Conservation (phyloP, 768 basidiomycete genomes). For the Cubamyces lactineus region DNA sequence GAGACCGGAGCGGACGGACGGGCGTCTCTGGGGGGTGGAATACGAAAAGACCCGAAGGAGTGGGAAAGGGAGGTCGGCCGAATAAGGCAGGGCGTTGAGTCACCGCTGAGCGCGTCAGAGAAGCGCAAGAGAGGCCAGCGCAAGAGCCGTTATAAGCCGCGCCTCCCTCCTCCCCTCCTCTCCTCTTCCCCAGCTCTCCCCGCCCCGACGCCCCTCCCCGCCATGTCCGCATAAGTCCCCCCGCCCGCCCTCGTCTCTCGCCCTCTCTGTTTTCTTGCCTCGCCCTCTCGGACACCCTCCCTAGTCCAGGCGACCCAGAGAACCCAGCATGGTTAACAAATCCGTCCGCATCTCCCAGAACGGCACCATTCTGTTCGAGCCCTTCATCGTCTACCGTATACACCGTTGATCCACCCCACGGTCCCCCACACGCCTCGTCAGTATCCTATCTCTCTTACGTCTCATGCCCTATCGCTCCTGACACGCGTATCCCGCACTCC, state of each 20-base stretch:
- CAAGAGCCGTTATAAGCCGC: conserved; percentile 42
- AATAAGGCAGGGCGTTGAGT: conserved; percentile 26
- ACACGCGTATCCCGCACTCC: conserved; percentile 13
- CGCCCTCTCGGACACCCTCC: conserved; percentile 31
- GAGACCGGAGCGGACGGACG: not conserved
- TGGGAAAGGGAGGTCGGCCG: conserved; percentile 23
- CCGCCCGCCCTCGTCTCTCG: conserved; percentile 22
- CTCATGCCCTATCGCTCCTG: conserved; percentile 2
- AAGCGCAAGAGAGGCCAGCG: not conserved
- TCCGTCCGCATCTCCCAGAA: conserved; percentile 78
- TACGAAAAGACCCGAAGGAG: conserved; percentile 14
- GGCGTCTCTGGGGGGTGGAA: not conserved
- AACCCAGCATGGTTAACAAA: conserved; percentile 79
- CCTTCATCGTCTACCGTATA: conserved; percentile 88
- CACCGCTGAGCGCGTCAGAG: conserved; percentile 24
- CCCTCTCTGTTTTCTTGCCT: conserved; percentile 28
- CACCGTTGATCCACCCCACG: conserved; percentile 47
- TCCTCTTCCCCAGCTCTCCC: conserved; percentile 26
- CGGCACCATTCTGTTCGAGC: conserved; percentile 87
- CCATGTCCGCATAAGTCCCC: conserved; percentile 44
- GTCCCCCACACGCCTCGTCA: conserved; percentile 17
- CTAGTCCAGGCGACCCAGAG: conserved; percentile 35
- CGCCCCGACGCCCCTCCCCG: conserved; percentile 31
- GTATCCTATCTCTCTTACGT: conserved; percentile 14
- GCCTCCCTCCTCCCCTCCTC: conserved; percentile 29